Base-by-base conservation (phyloP, 2,329 filamentous ascomycete genomes). In the Rachicladosporium sp. region DNA sequence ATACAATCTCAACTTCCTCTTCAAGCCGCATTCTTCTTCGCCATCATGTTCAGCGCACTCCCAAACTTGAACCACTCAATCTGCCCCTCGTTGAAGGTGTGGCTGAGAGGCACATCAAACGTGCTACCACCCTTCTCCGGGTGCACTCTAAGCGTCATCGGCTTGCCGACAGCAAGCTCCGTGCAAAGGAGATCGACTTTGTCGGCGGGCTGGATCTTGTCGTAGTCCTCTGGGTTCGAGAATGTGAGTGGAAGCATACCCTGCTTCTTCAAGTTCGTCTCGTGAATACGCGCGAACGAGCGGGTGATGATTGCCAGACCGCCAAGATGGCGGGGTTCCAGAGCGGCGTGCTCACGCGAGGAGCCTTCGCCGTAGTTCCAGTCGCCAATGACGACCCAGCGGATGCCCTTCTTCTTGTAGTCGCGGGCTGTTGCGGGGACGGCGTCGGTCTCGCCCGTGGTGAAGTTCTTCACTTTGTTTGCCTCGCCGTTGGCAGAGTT, bases 231-330 rank as follows among this genome's bases (percentile, higher is more conserved):
- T 42, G 89, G 89, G 62, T 96, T 80, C 43, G 78, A 68, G 71
- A 98, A 98, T 56, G 88, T 96, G 50, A 98, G 76, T 58, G 91
- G 91, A 70, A 98, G 83, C 89, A 98, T 95, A 69, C 91, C 91
- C 78, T 98, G 91, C 82, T 98, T 98, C 85, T 98, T 98, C 73
- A 98, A 70, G 78, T 98, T 98, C 73, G 91, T 98, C 76, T 98
- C 91, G 76, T 98, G 91, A 61, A 98, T 98, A 82, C 91, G 91
- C 59, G 91, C 91, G 63, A 98, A 98, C 50, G 78, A 85, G 61
- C 86, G 82, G 60, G 82, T 88, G 63, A 98, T 93, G 72, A 98
- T 94, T 59, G 89, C 91, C 58, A 95, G 77, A 66, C 89, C 91
- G 60, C 91, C 91, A 50, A 98, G 80, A 72, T 96, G 89, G 63